phyloP scores from a whole-genome alignment of 2,329 filamentous ascomycete genomes.

The Stachybotrys chlorohalonatus region DNA sequence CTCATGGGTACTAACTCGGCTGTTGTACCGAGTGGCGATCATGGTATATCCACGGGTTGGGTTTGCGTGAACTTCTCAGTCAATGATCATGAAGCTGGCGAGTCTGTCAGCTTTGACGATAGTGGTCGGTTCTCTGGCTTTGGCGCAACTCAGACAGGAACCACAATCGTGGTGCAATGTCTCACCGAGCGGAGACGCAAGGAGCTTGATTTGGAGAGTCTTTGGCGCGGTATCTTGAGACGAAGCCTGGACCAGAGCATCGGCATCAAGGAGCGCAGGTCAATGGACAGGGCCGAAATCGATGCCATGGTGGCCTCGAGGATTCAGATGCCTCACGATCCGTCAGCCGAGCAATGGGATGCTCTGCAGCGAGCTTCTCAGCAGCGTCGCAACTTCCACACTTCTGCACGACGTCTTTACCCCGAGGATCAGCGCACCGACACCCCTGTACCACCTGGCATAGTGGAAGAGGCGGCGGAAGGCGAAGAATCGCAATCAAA shows the following conservation, averaged over 20 bases:
- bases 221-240: constrained; percentile 38
- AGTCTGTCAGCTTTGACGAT: constrained; percentile 34
- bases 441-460: not conserved
- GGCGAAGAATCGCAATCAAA: constrained; percentile 6
- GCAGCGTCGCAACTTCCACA: constrained; percentile 25
- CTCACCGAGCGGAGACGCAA: constrained; percentile 44
- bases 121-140: constrained; percentile 67
- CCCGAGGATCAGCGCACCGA: not conserved
- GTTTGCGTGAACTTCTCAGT: constrained; percentile 85
- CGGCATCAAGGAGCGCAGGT: constrained; percentile 17
- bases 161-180: constrained; percentile 48
- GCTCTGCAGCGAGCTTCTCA: constrained; percentile 23
- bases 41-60: constrained; percentile 90
- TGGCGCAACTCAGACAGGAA: constrained; percentile 42
- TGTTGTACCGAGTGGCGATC: constrained; percentile 58
- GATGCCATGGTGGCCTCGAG: constrained; percentile 19
- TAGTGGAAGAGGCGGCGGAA: not conserved
- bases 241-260: constrained; percentile 21
- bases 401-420: constrained; percentile 14
- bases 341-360: constrained; percentile 23
- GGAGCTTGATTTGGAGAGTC: constrained; percentile 42
- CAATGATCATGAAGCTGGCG: constrained; percentile 31
- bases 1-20: constrained; percentile 65
- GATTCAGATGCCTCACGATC: constrained; percentile 20
- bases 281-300: constrained; percentile 15